Evolutionary conservation across 805 yeast species (phyloP).

Genomic region (Yamadazyma insecticola): DNA sequence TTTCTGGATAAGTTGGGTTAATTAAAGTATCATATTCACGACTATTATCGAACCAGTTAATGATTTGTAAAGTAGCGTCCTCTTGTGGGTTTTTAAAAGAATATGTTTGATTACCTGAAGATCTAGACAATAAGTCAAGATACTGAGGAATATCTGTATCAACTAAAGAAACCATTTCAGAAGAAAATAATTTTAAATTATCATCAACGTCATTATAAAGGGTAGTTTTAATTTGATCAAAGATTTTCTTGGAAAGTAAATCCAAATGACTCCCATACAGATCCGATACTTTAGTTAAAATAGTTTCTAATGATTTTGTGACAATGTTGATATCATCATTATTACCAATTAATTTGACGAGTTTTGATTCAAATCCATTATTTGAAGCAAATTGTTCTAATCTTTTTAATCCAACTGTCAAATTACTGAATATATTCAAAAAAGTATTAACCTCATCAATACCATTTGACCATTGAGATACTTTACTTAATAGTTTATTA

Average conservation of each 20-base stretch:
- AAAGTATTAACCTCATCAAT: no score
- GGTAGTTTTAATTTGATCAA: background rate
- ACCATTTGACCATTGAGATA: no score
- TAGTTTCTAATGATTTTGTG: constrained; percentile 3
- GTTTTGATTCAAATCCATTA: constrained; percentile 12
- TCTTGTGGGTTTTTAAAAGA: constrained; percentile 3
- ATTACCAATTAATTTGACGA: constrained; percentile 9
- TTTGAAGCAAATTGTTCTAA: no score
- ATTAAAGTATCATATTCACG: constrained; percentile 4
- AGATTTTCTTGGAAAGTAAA: background rate
- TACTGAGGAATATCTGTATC: constrained; percentile 26
- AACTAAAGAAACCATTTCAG: constrained; percentile 19
- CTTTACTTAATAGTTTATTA: no score
- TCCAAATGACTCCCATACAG: constrained; percentile 1
- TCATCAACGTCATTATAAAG: background rate
- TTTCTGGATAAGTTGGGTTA: no score
- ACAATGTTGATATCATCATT: constrained; percentile 3
- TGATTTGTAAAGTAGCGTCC: constrained; percentile 7
- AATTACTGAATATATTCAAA: no score
- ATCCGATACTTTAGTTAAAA: no score
- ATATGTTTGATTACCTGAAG: constrained; percentile 6
- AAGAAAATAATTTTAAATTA: constrained; percentile 12
- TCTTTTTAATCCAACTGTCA: no score
- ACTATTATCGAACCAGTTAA: constrained; percentile 14
- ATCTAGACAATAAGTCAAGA: constrained; percentile 13